Evolutionary conservation across 106 monocot species (phyloP).

Genomic region (Gastrodia elata): DNA sequence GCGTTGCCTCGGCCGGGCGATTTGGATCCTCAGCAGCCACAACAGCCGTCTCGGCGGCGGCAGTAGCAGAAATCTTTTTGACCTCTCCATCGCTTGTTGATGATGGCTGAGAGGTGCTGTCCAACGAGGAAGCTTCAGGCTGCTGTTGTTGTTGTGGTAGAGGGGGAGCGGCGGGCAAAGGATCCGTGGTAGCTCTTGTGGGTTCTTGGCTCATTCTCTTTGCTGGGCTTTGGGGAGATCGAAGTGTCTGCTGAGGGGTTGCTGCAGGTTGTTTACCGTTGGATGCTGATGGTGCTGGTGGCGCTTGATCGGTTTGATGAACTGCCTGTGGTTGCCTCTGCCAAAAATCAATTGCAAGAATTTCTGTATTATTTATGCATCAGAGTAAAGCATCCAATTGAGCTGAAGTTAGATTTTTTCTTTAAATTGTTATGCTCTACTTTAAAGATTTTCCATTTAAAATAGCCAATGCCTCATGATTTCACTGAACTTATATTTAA

Average conservation of each 20-base stretch:
- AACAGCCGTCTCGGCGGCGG: neutral
- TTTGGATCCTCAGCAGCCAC: neutral
- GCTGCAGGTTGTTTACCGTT: neutral
- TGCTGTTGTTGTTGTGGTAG: neutral
- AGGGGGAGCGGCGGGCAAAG: neutral
- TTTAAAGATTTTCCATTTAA: too few species aligned
- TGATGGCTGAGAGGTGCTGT: neutral
- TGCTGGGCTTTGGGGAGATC: neutral
- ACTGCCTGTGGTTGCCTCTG: conserved; percentile 16
- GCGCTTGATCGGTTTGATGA: conserved; percentile 10
- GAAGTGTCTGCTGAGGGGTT: neutral
- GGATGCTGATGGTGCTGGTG: conserved; percentile 1
- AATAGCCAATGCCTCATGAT: too few species aligned
- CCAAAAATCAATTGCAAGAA: neutral
- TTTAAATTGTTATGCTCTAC: too few species aligned
- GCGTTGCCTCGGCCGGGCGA: conserved; percentile 15
- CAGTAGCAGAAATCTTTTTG: conserved; percentile 9
- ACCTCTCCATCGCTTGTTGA: conserved; percentile 7
- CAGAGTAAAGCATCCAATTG: too few species aligned
- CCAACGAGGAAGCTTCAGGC: neutral
- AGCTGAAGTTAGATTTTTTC: too few species aligned
- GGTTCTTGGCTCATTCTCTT: conserved; percentile 4
- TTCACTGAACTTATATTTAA: too few species aligned
- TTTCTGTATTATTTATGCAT: neutral
- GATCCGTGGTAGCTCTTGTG: neutral